Evolutionary conservation across 2,329 filamentous ascomycete species (phyloP), one percentile per base, ranked within the genome.

Genomic region (Sporothrix sp.): DNA sequence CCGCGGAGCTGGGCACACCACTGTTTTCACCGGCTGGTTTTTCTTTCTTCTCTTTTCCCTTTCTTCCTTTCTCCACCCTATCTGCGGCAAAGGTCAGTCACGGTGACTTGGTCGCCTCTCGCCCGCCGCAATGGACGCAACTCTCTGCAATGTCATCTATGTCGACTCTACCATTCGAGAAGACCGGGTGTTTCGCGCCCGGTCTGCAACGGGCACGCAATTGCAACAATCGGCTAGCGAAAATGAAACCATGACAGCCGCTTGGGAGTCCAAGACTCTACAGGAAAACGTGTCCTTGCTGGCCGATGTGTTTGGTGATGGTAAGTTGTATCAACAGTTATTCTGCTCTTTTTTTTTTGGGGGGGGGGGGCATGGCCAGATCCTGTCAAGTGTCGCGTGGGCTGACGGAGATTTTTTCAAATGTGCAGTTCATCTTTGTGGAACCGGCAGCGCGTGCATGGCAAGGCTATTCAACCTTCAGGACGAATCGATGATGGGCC

Each of bases 131-230:
- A 81, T 81, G 77, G 76, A 80, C 64, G 70, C 69, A 62, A 70
- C 73, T 60, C 67, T 68, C 53, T 79, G 75, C 63, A 75, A 79
- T 63, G 71, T 81, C 57, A 75, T 81, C 55, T 81, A 80, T 58
- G 75, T 81, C 59, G 75, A 79, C 66, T 74, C 74, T 60, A 67
- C 69, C 54, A 71, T 76, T 55, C 66, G 65, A 58, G 63, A 71
- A 54, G 70, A 77, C 58, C 67, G 72, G 51, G 61, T 70, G 46
- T 63, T 77, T 36, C 62, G 58, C 38, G 58, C 65, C 47, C 52
- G 56, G 56, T 43, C 57, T 25, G 56, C 54, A 51, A 57, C 58
- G 36, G 56, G 58, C 35, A 55, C 59, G 38, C 32, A 21, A 27
- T 32, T 39, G 1, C 20, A 27, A 14, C 44, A 37, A 27, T 11